These are phyloP conservation scores for Rhodocollybia butyracea DNA, from an alignment of 768 basidiomycete genomes.

Conservation along the genomic window DNA sequence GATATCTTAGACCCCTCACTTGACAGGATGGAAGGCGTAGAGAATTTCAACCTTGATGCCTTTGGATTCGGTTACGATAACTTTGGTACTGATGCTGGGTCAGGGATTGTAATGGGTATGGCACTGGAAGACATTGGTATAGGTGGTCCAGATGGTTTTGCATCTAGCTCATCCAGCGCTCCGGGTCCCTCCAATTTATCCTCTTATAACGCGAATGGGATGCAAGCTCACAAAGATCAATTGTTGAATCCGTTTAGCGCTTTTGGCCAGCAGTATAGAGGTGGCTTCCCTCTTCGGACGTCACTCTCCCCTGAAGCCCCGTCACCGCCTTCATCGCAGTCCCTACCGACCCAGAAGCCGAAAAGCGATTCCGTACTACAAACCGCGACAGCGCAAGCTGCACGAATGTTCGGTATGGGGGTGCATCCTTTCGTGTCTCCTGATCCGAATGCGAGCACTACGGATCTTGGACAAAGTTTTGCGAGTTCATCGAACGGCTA, in stretches of 20 bases:
- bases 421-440: background rate
- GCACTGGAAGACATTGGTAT: conserved; percentile 6
- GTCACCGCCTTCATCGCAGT: background rate
- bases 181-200: background rate
- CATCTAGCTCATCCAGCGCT: background rate
- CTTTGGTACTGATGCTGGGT: conserved; percentile 4
- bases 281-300: background rate
- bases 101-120: conserved; percentile 5
- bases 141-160: background rate
- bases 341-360: background rate
- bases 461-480: background rate
- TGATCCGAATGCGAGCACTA: background rate
- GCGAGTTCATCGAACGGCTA: background rate
- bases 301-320: conserved; percentile 2
- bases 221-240: background rate
- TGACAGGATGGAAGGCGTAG: conserved; percentile 1
- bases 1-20: background rate
- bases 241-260: background rate
- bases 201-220: background rate
- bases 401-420: conserved; percentile 5
- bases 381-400: conserved; percentile 5
- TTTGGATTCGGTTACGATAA: conserved; percentile 4
- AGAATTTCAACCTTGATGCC: conserved; percentile 2
- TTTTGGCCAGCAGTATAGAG: background rate
- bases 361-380: background rate